Conservation (phyloP, 306 rosid species). For the Morella rubra region DNA sequence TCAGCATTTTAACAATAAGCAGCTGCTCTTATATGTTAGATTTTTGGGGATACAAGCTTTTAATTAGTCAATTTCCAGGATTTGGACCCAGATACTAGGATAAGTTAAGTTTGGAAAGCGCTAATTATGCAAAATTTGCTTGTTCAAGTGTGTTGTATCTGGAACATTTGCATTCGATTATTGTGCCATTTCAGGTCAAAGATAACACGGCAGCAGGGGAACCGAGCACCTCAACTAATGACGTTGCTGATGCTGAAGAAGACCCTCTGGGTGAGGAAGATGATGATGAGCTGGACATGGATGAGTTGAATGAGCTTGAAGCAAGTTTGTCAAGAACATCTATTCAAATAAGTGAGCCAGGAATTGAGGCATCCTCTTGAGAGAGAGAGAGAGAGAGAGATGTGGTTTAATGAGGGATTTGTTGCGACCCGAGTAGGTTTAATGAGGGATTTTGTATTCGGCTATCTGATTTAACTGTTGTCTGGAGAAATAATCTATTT, state of each 20-base stretch:
- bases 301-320: constrained; percentile 69
- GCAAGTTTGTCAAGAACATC: constrained; percentile 73
- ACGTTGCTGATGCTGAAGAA: constrained; percentile 34
- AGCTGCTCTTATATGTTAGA: neutral
- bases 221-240: constrained; percentile 53
- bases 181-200: constrained; percentile 21
- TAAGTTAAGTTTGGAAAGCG: neutral
- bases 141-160: neutral
- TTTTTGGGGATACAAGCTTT: neutral
- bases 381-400: neutral
- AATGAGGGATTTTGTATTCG: neutral
- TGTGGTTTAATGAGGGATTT: neutral
- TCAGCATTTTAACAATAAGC: neutral
- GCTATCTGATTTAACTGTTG: neutral
- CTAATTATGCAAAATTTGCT: neutral
- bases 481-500: constrained; percentile 25
- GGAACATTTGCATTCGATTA: neutral
- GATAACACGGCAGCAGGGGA: constrained; percentile 24
- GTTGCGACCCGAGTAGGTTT: constrained; percentile 1
- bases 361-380: constrained; percentile 47
- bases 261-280: constrained; percentile 44
- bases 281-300: constrained; percentile 62
- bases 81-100: neutral
- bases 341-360: constrained; percentile 60
- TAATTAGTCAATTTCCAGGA: neutral